phyloP scores from a whole-genome alignment of 2,329 filamentous ascomycete species.

The Fusarium metavorans region DNA sequence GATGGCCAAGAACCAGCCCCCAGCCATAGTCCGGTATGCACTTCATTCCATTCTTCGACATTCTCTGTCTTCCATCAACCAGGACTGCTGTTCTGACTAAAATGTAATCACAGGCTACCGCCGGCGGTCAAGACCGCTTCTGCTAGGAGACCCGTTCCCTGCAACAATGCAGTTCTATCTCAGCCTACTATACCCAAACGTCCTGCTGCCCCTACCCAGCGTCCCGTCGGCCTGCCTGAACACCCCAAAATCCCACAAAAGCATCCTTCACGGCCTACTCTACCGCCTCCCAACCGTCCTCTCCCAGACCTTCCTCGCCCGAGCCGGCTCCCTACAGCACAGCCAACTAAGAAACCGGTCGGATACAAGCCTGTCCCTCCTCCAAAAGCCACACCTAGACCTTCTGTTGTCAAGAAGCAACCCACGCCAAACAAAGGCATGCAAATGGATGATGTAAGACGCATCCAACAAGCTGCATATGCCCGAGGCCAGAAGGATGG shows the following conservation, averaged over 20 bases:
- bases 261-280: neutral
- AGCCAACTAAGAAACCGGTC: neutral
- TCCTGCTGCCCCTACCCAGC: neutral
- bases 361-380: slow-evolving; percentile 14
- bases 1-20: neutral
- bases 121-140: neutral
- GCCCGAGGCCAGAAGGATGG: neutral
- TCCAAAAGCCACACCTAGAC: slow-evolving; percentile 6
- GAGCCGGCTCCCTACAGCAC: slow-evolving; percentile 2
- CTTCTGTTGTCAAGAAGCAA: slow-evolving; percentile 13
- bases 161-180: neutral
- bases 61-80: neutral
- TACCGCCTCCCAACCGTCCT: neutral
- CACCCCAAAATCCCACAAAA: neutral
- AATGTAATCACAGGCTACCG: neutral
- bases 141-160: neutral
- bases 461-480: slow-evolving; percentile 10
- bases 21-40: neutral
- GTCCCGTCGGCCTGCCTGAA: neutral
- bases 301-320: neutral
- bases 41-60: neutral
- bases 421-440: slow-evolving; percentile 13
- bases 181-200: neutral
- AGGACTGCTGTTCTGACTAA: neutral
- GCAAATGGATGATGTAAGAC: slow-evolving; percentile 24